Evolutionary conservation across 768 basidiomycete species (phyloP).

Genomic region (Trametes meyenii): DNA sequence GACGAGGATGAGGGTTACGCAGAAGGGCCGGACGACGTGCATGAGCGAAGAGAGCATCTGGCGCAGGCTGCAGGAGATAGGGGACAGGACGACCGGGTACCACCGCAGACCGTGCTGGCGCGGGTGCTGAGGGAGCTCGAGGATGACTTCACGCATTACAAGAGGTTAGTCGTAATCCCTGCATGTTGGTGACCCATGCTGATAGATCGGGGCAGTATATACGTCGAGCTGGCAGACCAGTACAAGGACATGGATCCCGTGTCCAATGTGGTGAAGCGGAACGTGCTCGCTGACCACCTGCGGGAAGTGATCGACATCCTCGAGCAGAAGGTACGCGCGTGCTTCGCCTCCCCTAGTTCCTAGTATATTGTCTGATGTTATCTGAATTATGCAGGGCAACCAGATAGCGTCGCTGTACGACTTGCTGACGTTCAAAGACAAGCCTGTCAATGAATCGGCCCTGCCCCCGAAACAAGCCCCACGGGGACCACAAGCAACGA

Average conservation of each 20-base stretch:
- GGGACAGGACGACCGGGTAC: slow-evolving; percentile 46
- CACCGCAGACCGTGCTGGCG: slow-evolving; percentile 86
- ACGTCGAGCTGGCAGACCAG: slow-evolving; percentile 88
- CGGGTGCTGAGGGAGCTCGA: slow-evolving; percentile 87
- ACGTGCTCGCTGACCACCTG: slow-evolving; percentile 85
- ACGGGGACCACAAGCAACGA: background rate
- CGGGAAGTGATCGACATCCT: slow-evolving; percentile 90
- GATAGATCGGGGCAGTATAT: slow-evolving; percentile 59
- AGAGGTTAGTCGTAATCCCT: slow-evolving; percentile 60
- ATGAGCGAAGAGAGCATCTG: slow-evolving; percentile 19
- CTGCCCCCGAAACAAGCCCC: background rate
- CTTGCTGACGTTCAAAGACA: slow-evolving; percentile 76
- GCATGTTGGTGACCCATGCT: slow-evolving; percentile 1
- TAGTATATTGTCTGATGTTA: background rate
- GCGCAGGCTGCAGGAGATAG: slow-evolving; percentile 1
- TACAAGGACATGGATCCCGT: slow-evolving; percentile 89
- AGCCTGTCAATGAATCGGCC: slow-evolving; percentile 37
- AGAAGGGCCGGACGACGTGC: slow-evolving; percentile 45
- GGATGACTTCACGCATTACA: slow-evolving; percentile 94
- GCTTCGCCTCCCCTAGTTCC: background rate
- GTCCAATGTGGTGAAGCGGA: slow-evolving; percentile 78
- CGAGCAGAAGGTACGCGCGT: slow-evolving; percentile 76
- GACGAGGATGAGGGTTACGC: slow-evolving; percentile 53
- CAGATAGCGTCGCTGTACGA: slow-evolving; percentile 93
- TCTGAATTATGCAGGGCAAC: slow-evolving; percentile 64